Base-by-base conservation (phyloP, 1,139 yeast species). In the Meyerozyma smithsonii region DNA sequence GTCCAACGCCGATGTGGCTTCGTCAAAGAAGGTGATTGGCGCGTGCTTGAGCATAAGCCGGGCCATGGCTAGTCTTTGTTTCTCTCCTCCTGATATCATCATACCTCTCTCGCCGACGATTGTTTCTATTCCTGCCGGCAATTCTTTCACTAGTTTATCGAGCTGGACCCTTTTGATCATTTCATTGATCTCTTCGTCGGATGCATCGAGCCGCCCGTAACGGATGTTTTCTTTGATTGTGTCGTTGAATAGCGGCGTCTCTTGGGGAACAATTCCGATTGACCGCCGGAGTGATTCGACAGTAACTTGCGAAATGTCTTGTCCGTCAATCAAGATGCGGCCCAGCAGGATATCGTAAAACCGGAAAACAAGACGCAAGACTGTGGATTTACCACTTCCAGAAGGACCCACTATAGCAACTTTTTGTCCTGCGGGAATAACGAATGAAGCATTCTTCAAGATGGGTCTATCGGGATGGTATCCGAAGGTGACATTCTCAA, bases 21-120 rank as follows among this genome's bases (percentile, higher is more conserved):
- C 98, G 57, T 94, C 98, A 49, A 92, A 89, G 59, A 94, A 92
- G 44, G 95, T 85, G 40, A 94, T 87, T 12, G 95, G 94, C 0
- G 97, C 81, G 46, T 77, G 72, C 62, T 94, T 94, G 50, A 92
- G 66, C 36, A 92, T 63, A 15, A 92, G 78, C 49, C 99, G 72
- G 1, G 97, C 94, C 51, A 92, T 88, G 0, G 98, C 98, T 40
- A 92, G 69, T 46, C 99, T 72, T 61, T 92, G 99, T 58, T 94
- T 90, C 60, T 92, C 98, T 42, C 99, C 99, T 11, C 99, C 98
- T 8, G 97, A 88, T 36, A 92, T 89, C 98, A 92, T 92, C 75
- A 92, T 74, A 17, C 99, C 98, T 51, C 99, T 71, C 61, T 94
- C 99, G 38, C 99, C 99, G n/a, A 92, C 98, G 41, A 86, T 71